Evolutionary conservation across 768 basidiomycete species (phyloP), one percentile per base, ranked within the genome.

Genomic region (Scleroderma bovista): DNA sequence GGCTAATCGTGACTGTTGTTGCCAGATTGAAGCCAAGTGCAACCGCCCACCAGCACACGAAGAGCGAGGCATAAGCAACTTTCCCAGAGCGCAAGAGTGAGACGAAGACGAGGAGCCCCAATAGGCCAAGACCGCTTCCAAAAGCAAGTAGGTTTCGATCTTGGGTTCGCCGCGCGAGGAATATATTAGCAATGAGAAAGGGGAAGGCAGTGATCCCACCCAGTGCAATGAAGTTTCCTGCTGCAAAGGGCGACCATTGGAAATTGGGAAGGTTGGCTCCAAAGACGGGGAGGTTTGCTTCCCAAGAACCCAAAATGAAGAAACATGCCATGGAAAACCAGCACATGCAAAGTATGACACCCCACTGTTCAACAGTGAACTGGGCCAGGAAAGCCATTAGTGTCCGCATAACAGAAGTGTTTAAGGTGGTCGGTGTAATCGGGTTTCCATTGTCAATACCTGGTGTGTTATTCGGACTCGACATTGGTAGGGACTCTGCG

Each of bases 1-100:
- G 61, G 50, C 80, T 81, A 52, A 86, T 68, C 29, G 85, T 86
- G 49, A 81, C 78, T 2, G 83, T 86, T 54, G 76, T 83, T n/a
- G 81, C 77, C 11, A 86, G 69, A 63, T 86, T 86, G 71, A 86
- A 87, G 1, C 86, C 85, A 5, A 86, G 71, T 22, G 86, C 84
- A 20, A 86, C 70, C 36, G 77, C 70, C 61, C 60, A 68, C 68
- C 70, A 76, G 51, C 65, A 68, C 6, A 62, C 60, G 51, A 74
- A 75, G 6, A 84, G 56, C 15, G 72, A 72, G 6, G 70, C 75
- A 51, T 79, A 82, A 22, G 64, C 70, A 17, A 81, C 63, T 20
- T 58, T 69, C 20, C 62, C 57, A 20, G 72, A 60, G 22, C 57
- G 51, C 9, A 83, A 65, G 29, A 84, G 67, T 12, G 63, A 67